A percentile compares a stretch with the other conserved stretches of the same genome.
phyloP scores from a whole-genome alignment of 2,329 filamentous ascomycete species.

The Ambrosiella cleistominuta region DNA sequence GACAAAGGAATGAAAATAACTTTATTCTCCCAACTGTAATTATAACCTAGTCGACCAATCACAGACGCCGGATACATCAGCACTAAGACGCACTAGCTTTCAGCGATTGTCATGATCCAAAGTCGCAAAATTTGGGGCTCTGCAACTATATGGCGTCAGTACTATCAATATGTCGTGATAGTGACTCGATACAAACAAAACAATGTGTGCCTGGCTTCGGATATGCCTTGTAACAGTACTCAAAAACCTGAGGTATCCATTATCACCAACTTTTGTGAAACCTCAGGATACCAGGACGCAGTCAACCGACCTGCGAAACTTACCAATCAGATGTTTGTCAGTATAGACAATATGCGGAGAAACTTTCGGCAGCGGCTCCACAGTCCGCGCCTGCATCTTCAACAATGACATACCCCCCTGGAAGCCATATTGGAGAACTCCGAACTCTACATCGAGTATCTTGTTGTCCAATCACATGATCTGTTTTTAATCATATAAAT shows the following conservation, averaged over 20 bases:
- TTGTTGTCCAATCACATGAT: neutral
- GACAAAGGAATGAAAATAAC: neutral
- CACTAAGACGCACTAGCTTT: neutral
- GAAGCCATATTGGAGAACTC: neutral
- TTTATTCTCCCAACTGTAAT: neutral
- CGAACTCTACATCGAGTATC: neutral
- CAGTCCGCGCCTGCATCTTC: neutral
- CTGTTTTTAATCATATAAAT: neutral
- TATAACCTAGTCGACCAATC: conserved; percentile 3
- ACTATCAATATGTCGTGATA: neutral
- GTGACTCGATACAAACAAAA: neutral
- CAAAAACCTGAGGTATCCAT: neutral
- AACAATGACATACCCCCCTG: neutral
- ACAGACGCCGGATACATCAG: conserved; percentile 3
- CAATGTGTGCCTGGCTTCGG: neutral
- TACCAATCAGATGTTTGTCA: neutral
- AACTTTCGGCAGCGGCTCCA: neutral
- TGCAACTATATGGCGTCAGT: neutral
- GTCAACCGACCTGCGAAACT: neutral
- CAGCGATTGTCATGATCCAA: neutral
- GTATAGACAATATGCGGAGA: neutral
- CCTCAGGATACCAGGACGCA: neutral
- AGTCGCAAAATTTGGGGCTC: neutral
- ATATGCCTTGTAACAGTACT: neutral
- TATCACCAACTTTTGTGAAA: neutral